Percentiles rank a stretch among this genome's conserved stretches.
Evolutionary conservation across 805 yeast species (phyloP).

Genomic region (Barnettozyma californica): DNA sequence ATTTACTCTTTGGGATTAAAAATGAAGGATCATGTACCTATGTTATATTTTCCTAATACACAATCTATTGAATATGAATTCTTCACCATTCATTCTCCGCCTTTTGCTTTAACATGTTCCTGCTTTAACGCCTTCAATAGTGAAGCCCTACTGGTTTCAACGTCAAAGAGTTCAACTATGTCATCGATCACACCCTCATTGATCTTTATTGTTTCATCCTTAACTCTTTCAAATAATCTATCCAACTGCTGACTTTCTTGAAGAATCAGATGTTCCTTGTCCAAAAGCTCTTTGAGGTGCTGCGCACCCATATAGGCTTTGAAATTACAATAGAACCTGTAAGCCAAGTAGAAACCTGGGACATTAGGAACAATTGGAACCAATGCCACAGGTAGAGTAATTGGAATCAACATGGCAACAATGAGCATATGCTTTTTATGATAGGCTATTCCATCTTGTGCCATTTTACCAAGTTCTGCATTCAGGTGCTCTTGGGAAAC

Average conservation of each 20-base stretch:
- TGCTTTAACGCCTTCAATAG: slow-evolving; percentile 49
- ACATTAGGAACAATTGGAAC: slow-evolving; percentile 87
- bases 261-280: slow-evolving; percentile 34
- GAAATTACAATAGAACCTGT: slow-evolving; percentile 78
- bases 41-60: background rate
- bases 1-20: too few relatives aligned
- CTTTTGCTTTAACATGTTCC: slow-evolving; percentile 31
- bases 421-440: slow-evolving; percentile 53
- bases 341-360: slow-evolving; percentile 83
- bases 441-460: slow-evolving; percentile 38
- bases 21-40: background rate
- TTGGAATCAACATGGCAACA: slow-evolving; percentile 60
- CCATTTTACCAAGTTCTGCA: slow-evolving; percentile 37
- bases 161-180: slow-evolving; percentile 40
- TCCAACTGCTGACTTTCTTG: slow-evolving; percentile 29
- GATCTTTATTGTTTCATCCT: slow-evolving; percentile 30
- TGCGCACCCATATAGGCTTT: slow-evolving; percentile 72
- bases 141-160: slow-evolving; percentile 39
- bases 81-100: background rate
- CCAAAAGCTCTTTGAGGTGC: slow-evolving; percentile 57
- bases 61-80: background rate
- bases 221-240: slow-evolving; percentile 20
- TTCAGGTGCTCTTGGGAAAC: slow-evolving; percentile 27
- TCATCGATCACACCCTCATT: slow-evolving; percentile 40
- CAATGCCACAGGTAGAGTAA: slow-evolving; percentile 74